Conservation (phyloP, 371 early-diverging fungal genomes). For the Mortierella sp. region DNA sequence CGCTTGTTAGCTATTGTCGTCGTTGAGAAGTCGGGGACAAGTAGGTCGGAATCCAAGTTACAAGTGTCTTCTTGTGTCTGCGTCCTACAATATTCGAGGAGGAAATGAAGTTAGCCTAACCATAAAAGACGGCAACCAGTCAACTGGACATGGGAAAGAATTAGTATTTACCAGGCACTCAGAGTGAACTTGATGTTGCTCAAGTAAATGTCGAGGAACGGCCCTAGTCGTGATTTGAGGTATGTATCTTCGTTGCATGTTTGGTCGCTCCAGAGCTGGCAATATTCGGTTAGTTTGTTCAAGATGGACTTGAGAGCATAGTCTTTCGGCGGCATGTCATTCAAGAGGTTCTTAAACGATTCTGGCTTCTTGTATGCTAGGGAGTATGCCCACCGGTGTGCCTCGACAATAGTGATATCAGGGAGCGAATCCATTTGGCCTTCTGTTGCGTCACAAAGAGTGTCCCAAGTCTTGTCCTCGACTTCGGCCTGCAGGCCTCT, state of each 20-base stretch:
- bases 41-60: no score
- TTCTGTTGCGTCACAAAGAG: not conserved
- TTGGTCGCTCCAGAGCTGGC: constrained; percentile 5
- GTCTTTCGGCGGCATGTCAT: constrained; percentile 3
- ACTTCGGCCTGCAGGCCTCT: not conserved
- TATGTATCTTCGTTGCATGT: constrained; percentile 2
- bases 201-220: not conserved
- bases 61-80: not conserved
- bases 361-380: not conserved
- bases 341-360: not conserved
- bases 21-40: no score
- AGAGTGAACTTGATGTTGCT: not conserved
- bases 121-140: no score
- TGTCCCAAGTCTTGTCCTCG: not conserved
- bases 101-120: no score
- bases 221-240: not conserved
- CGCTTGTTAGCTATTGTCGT: no score
- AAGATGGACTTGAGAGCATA: not conserved
- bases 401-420: not conserved
- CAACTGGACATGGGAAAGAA: no score
- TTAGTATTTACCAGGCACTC: constrained; percentile 1
- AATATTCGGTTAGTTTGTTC: not conserved
- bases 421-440: not conserved
- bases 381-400: constrained; percentile 1
- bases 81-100: not conserved